Evolutionary conservation across 1,284 basidiomycete genomes (phyloP).

Genomic region (Somion occarium): DNA sequence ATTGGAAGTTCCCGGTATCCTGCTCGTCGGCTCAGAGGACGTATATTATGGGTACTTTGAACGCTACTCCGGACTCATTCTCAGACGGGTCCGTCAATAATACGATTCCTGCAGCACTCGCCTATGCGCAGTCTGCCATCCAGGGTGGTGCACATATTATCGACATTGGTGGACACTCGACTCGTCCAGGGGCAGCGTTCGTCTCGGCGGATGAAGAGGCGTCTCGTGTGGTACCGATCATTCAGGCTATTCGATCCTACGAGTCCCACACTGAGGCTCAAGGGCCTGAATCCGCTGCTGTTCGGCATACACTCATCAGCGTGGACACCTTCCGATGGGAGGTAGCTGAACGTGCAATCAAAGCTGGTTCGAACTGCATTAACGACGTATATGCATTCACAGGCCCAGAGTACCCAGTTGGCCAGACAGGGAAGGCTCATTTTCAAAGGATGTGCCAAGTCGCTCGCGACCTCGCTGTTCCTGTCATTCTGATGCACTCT

Average conservation of each 20-base stretch:
- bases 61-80: conserved; percentile 96
- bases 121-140: conserved; percentile 44
- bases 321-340: conserved; percentile 90
- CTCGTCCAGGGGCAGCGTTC: conserved; percentile 71
- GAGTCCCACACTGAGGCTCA: conserved; percentile 4
- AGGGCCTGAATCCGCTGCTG: conserved; percentile 3
- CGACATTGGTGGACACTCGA: conserved; percentile 94
- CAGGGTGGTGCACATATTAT: conserved; percentile 69
- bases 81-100: conserved; percentile 79
- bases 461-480: conserved; percentile 58
- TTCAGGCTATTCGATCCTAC: conserved; percentile 39
- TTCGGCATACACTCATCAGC: conserved; percentile 56
- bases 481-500: conserved; percentile 93
- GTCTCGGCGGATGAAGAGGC: conserved; percentile 76
- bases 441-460: conserved; percentile 61
- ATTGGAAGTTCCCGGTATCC: conserved; percentile 46
- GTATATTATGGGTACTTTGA: conserved; percentile 90
- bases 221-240: conserved; percentile 67
- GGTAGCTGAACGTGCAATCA: conserved; percentile 76
- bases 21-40: conserved; percentile 38
- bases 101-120: conserved; percentile 42
- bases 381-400: conserved; percentile 90
- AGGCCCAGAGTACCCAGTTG: conserved; percentile 53
- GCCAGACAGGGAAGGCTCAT: conserved; percentile 29
- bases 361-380: conserved; percentile 88